Evolutionary conservation across 768 basidiomycete species (phyloP).

Genomic region (Phanerochaete carnosa): DNA sequence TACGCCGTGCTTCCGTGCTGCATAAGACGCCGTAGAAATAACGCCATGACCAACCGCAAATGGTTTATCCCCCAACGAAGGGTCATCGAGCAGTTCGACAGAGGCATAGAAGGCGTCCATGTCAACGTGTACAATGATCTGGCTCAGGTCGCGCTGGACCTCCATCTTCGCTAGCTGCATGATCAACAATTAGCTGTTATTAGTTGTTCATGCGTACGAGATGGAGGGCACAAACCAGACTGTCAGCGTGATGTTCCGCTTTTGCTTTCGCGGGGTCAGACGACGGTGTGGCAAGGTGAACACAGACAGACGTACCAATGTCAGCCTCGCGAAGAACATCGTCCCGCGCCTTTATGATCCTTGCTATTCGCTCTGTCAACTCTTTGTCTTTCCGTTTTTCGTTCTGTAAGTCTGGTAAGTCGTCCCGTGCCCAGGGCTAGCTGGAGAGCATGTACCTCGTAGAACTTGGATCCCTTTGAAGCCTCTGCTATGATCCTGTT

Average conservation of each 20-base stretch:
- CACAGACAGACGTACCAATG: slow-evolving; percentile 40
- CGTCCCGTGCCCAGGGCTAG: not conserved
- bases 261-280: slow-evolving; percentile 34
- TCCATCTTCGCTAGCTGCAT: slow-evolving; percentile 69
- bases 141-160: slow-evolving; percentile 69
- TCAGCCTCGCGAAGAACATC: slow-evolving; percentile 54
- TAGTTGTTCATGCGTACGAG: not conserved
- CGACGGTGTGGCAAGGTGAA: slow-evolving; percentile 3
- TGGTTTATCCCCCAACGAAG: slow-evolving; percentile 62
- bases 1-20: slow-evolving; percentile 85
- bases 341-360: slow-evolving; percentile 63
- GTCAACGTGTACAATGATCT: slow-evolving; percentile 90
- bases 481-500: slow-evolving; percentile 88
- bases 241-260: slow-evolving; percentile 66
- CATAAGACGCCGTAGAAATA: slow-evolving; percentile 86
- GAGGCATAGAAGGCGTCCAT: slow-evolving; percentile 93
- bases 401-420: slow-evolving; percentile 49
- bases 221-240: slow-evolving; percentile 47
- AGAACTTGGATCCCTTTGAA: slow-evolving; percentile 92
- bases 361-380: slow-evolving; percentile 71
- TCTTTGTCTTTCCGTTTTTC: slow-evolving; percentile 90
- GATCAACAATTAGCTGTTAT: not conserved
- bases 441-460: slow-evolving; percentile 44
- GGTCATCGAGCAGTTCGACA: slow-evolving; percentile 69
- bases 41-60: slow-evolving; percentile 85